Evolutionary conservation across 106 monocot species (phyloP), one percentile per base, ranked within the genome.

Genomic region (Acanthochlamys bracteata): DNA sequence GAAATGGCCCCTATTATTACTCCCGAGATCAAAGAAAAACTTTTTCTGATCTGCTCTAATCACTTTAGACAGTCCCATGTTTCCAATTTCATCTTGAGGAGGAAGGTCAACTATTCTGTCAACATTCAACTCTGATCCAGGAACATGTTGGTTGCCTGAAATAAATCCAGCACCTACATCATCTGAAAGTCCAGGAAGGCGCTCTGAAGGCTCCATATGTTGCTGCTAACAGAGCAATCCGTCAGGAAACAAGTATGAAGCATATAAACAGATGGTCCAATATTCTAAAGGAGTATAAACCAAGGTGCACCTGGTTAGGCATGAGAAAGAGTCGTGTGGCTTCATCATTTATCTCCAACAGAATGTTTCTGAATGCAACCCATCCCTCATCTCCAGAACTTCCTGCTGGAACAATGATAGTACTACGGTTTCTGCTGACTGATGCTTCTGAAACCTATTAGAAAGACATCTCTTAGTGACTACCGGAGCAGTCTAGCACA

Each of bases 91-190:
- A 51, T 90, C 76, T 0, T 72, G 73, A 7, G 74, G 49, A 39
- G 60, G 73, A 21, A 78, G 41, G 21, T 86, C 90, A 78, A 80
- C 75, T 12, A 84, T 54, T 41, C 87, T 64, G 20, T 96, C 87
- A 57, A 82, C 82, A 51, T 66, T 78, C 53, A 91, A 33, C 21
- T 96, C 95, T 7, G 90, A 53, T 22, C 76, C 87, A 53, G 87
- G 63, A 20, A 60, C 76, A n/a, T 74, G 45, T 59, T 80, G 95
- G 24, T 78, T 76, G 45, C 81, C 83, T 24, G 89, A 69, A 65
- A 96, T 96, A 66, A 96, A 96, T 57, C 95, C 95, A 63, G 87
- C 95, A 25, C 95, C 90, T 14, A 96, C 95, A 67, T 96, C 95
- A 76, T 96, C 95, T 56, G 95, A 96, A 58, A 90, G 87, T 51